Evolutionary conservation across 1,284 basidiomycete species (phyloP), one percentile per base, ranked within the genome.

Genomic region (Laetiporus sulphureus): DNA sequence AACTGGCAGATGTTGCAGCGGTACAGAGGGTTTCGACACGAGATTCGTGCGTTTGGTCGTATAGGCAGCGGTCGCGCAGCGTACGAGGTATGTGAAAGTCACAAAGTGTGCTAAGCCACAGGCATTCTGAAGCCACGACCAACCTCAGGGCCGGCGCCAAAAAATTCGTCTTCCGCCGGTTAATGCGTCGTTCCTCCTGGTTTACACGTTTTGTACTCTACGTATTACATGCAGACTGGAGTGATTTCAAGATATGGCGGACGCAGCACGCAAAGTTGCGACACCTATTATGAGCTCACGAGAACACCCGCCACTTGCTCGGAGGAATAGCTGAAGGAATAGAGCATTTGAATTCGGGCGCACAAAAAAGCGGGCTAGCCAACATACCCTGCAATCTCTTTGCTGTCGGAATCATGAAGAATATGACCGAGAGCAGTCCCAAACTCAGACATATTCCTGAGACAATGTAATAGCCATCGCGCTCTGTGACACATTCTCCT

Each of bases 391-490:
- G 91, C 42, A 99, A 64, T 59, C 75, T 83, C 48, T 79, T 77
- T 20, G 91, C 88, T 1, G 85, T 89, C 4, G 95, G 95, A 35
- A 88, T 70, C 51, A 96, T 88, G 59, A 84, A 93, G 27, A 72
- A 66, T 19, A 92, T 50, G 30, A 98, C 69, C 47, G 92, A 72
- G 1, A 80, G 47, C 3, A 82, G 70, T 4, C 92, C 93, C 32
- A 93, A 66, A 4, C 66, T 60, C 46, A 98, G 71, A 64, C 94
- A 98, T 16, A 92, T 59, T 5, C 67, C 77, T 18, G 84, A 88
- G 42, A 95, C 83, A 50, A 82, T 77, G 63, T 93, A 99, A 64
- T 96, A 99, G 1, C 96, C 95, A 61, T 99, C 96, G 22, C 77
- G 75, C 58, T 89, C 78, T 1, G 85, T 89, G 37, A 84, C 64